Conservation (phyloP, 2,329 filamentous ascomycete genomes). For the Cordyceps sp. region DNA sequence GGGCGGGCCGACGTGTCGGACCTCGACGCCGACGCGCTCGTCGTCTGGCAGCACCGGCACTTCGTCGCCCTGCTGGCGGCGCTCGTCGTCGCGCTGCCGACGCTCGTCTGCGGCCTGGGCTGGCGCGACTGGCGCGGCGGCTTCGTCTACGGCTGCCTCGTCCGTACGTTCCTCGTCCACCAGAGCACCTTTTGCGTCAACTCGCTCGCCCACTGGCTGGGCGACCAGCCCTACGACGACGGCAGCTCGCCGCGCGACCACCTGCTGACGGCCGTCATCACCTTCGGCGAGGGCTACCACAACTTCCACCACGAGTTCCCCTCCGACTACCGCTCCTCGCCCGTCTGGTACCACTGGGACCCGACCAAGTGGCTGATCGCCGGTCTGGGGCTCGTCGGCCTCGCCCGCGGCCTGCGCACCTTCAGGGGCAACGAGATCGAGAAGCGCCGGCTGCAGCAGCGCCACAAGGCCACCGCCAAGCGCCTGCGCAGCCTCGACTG, state of each 20-base stretch:
- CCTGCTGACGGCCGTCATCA: conserved; percentile 70
- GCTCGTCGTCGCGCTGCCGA: conserved; percentile 59
- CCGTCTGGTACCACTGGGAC: conserved; percentile 82
- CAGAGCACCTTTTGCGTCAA: conserved; percentile 91
- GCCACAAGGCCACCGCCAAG: conserved; percentile 85
- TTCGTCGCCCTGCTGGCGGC: conserved; percentile 71
- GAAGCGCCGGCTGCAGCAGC: conserved; percentile 76
- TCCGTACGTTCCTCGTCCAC: conserved; percentile 79
- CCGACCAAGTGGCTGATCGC: conserved; percentile 85
- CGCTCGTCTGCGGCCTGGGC: conserved; percentile 55
- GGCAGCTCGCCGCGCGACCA: conserved; percentile 83
- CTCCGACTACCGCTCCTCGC: conserved; percentile 83
- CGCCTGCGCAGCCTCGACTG: conserved; percentile 70
- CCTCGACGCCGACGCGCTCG: conserved; percentile 70
- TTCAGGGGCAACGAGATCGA: conserved; percentile 88
- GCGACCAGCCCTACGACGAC: conserved; percentile 85
- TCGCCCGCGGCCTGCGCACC: conserved; percentile 77
- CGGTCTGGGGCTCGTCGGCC: conserved; percentile 66
- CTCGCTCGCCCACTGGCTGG: conserved; percentile 79
- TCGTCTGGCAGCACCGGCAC: conserved; percentile 77
- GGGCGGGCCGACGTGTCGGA: conserved; percentile 81
- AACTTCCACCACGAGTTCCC: conserved; percentile 96
- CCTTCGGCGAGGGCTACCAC: conserved; percentile 80
- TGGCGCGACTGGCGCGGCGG: conserved; percentile 74
- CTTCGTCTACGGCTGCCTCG: conserved; percentile 70